Conservation (phyloP, 495 filamentous ascomycete species). For the Lophiostoma macrostomum region DNA sequence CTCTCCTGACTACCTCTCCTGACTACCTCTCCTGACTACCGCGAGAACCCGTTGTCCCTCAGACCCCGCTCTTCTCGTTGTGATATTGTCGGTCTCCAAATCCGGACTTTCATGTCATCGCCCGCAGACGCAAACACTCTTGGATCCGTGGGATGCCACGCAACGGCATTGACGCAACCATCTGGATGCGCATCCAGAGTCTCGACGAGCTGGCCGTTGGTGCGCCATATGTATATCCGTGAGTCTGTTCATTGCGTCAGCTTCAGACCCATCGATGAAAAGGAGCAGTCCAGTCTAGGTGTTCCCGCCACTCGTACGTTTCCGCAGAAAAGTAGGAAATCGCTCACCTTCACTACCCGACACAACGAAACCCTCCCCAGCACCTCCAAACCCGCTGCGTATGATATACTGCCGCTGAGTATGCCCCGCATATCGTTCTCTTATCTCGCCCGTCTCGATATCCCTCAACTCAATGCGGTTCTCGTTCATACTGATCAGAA, state of each 20-base stretch:
- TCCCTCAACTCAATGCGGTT: constrained; percentile 74
- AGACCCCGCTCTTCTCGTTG: too few species aligned
- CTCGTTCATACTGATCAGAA: constrained; percentile 79
- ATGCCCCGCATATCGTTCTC: constrained; percentile 71
- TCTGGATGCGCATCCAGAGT: constrained; percentile 68
- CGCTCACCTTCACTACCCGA: constrained; percentile 83
- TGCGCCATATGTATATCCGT: constrained; percentile 81
- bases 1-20: too few species aligned
- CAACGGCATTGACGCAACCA: constrained; percentile 82
- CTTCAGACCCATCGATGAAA: not conserved
- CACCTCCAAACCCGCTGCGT: constrained; percentile 79
- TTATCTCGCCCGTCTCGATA: constrained; percentile 66
- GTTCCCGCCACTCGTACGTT: too few species aligned
- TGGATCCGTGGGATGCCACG: constrained; percentile 83
- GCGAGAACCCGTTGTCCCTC: too few species aligned
- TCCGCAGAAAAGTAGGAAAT: not conserved
- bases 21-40: too few species aligned
- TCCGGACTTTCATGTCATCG: constrained; percentile 80
- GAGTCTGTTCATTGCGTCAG: constrained; percentile 54
- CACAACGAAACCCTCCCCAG: constrained; percentile 83
- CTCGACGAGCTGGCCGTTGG: constrained; percentile 70
- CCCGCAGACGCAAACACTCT: constrained; percentile 88
- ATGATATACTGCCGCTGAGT: constrained; percentile 72
- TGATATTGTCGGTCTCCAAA: constrained; percentile 46
- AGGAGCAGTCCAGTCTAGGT: not conserved